A percentile compares a stretch with the other conserved stretches of the same genome.
These are phyloP conservation scores for Galerina marginata DNA, from an alignment of 768 basidiomycete species.

Conservation along the genomic window DNA sequence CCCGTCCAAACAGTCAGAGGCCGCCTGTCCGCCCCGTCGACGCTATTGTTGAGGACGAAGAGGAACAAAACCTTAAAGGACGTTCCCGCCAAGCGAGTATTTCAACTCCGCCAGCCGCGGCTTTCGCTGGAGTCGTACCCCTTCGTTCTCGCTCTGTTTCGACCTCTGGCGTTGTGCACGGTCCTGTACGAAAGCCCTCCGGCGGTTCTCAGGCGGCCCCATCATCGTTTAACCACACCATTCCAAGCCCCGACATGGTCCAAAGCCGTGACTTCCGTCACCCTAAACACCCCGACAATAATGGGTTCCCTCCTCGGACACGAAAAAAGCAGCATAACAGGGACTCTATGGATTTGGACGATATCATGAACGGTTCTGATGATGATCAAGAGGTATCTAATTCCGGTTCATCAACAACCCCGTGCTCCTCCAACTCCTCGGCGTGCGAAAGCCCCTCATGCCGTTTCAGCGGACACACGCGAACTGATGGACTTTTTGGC, in stretches of 20 bases:
- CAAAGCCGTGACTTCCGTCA: slow-evolving; percentile 30
- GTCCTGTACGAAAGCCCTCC: slow-evolving; percentile 29
- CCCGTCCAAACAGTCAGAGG: slow-evolving; percentile 39
- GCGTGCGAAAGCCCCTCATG: slow-evolving; percentile 22
- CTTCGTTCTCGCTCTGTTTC: slow-evolving; percentile 48
- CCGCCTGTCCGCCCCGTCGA: slow-evolving; percentile 61
- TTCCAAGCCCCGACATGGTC: slow-evolving; percentile 32
- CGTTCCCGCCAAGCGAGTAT: slow-evolving; percentile 55
- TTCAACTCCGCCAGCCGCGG: slow-evolving; percentile 43
- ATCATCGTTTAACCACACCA: slow-evolving; percentile 29
- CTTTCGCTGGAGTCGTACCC: slow-evolving; percentile 34
- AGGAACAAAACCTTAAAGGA: slow-evolving; percentile 45
- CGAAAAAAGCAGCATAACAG: slow-evolving; percentile 59
- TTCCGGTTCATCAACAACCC: slow-evolving; percentile 25
- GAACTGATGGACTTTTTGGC: slow-evolving; percentile 63
- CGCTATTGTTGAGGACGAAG: slow-evolving; percentile 73
- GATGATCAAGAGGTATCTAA: slow-evolving; percentile 48
- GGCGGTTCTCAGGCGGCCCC: slow-evolving; percentile 37
- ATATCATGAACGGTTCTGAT: slow-evolving; percentile 73
- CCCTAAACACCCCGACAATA: slow-evolving; percentile 29
- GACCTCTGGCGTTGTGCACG: slow-evolving; percentile 38
- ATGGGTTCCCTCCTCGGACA: slow-evolving; percentile 52
- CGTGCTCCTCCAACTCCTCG: slow-evolving; percentile 26
- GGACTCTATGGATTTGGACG: slow-evolving; percentile 78
- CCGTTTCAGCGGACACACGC: slow-evolving; percentile 50